These are phyloP conservation scores for Trichoderma polysporum DNA, from an alignment of 2,329 filamentous ascomycete genomes.

Conservation along the genomic window DNA sequence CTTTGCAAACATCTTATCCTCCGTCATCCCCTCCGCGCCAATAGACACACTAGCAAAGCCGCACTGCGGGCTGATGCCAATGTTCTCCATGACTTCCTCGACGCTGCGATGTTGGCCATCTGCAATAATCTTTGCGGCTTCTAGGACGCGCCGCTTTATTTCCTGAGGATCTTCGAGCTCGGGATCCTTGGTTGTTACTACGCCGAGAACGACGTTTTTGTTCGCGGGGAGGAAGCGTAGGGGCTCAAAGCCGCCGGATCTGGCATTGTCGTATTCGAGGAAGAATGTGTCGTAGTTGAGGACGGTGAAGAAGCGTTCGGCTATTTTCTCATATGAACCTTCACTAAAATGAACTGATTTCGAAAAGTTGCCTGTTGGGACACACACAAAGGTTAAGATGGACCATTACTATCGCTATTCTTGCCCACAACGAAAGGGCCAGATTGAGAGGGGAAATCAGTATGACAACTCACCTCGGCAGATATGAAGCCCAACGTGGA, in stretches of 20 bases:
- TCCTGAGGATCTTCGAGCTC: conserved; percentile 55
- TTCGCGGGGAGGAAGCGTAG: conserved; percentile 56
- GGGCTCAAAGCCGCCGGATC: conserved; percentile 62
- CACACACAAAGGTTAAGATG: not conserved
- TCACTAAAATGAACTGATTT: conserved; percentile 63
- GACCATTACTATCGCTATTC: no score
- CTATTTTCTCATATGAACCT: conserved; percentile 63
- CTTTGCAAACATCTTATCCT: conserved; percentile 70
- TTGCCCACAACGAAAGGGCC: not conserved
- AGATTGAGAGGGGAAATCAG: not conserved
- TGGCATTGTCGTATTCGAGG: conserved; percentile 59
- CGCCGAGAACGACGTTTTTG: conserved; percentile 63
- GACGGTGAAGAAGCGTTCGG: conserved; percentile 58
- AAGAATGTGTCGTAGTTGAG: conserved; percentile 63
- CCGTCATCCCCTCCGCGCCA: conserved; percentile 62
- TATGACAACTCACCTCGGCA: conserved; percentile 34
- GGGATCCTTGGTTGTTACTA: conserved; percentile 61
- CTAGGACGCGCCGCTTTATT: conserved; percentile 53
- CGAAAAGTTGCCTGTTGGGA: conserved; percentile 60
- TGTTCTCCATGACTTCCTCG: conserved; percentile 62
- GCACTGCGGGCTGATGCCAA: conserved; percentile 69
- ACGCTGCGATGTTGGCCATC: conserved; percentile 60
- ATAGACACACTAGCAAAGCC: conserved; percentile 69
- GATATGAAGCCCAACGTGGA: conserved; percentile 71
- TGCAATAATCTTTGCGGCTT: conserved; percentile 65